Base-by-base conservation (phyloP, 1,284 basidiomycete species). In the Mycena citricolor region DNA sequence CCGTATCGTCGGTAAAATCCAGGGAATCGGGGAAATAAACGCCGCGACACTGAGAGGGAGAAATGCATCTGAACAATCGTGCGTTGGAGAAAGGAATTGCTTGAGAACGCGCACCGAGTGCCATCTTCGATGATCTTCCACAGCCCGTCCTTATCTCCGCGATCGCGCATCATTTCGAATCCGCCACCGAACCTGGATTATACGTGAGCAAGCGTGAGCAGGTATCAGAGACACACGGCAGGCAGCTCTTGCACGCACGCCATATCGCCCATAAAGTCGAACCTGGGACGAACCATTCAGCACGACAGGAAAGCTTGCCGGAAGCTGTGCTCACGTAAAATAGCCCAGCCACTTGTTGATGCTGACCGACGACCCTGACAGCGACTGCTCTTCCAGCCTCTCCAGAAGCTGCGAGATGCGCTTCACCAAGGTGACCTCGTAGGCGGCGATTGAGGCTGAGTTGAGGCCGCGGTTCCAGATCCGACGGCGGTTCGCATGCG, bases 221-320 rank as follows among this genome's bases (percentile, higher is more conserved):
- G n/a, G n/a, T n/a, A n/a, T 11, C 3, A 13, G 25, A 24, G 11
- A 13, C 2, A 30, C 8, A 24, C 32, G 16, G n/a, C n/a, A 30
- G 22, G 13, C n/a, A 3, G 65, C 69, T 58, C 1, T 22, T 14
- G 6, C 31, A 49, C 71, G 56, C 59, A 81, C 77, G 71, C 76
- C 61, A 83, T 67, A 51, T 80, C 77, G 19, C 75, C 75, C 78
- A 81, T 80, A 46, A 83, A 74, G 55, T 82, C 81, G 50, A 76
- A 79, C 19, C 79, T 77, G 48, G 10, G n/a, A 47, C 28, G 21
- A 1, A 16, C 16, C 13, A 32, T 24, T 12, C 24, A 28, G 20
- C 11, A 13, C 32, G 17, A 30, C 25, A 19, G 28, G 17, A 43
- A 32, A 43, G 21, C 19, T 23, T 22, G 25, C 14, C 14, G 21